These are phyloP conservation scores for Dictyostelium firmibasis DNA, from an alignment of 78 protist genomes.

Conservation along the genomic window DNA sequence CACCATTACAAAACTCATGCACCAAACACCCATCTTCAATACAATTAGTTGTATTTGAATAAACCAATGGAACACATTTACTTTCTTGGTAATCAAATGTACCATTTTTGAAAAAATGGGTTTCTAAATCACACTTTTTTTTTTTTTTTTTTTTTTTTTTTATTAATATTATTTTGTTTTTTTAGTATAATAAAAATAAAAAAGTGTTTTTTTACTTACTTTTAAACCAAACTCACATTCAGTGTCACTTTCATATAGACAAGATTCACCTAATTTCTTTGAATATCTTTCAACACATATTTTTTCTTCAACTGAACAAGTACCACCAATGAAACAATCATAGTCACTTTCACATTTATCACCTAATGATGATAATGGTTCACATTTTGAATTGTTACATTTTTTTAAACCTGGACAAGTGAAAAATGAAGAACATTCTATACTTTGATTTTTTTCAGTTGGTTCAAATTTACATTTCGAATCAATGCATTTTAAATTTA, in stretches of 20 bases:
- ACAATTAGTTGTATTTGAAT: not conserved
- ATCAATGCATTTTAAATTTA: not conserved
- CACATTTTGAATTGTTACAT: not conserved
- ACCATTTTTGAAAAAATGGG: not conserved
- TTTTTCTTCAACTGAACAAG: not conserved
- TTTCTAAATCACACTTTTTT: not conserved
- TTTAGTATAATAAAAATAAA: too few species aligned
- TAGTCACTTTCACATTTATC: not conserved
- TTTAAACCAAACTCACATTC: not conserved
- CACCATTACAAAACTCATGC: not conserved
- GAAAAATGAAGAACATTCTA: not conserved
- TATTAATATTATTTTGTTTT: too few species aligned
- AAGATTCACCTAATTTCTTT: not conserved
- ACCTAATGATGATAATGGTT: not conserved
- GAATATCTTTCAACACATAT: not conserved
- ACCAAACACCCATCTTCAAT: not conserved
- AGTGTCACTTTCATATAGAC: not conserved
- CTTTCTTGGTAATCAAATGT: not conserved
- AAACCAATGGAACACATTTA: not conserved
- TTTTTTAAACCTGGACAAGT: not conserved
- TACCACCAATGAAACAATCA: not conserved
- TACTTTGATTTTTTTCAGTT: not conserved
- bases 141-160: too few species aligned
- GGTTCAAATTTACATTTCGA: not conserved
- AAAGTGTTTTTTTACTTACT: not conserved